Evolutionary conservation across 2,329 filamentous ascomycete species (phyloP), one percentile per base, ranked within the genome.

Genomic region (Neophaeococcomyces aloes): DNA sequence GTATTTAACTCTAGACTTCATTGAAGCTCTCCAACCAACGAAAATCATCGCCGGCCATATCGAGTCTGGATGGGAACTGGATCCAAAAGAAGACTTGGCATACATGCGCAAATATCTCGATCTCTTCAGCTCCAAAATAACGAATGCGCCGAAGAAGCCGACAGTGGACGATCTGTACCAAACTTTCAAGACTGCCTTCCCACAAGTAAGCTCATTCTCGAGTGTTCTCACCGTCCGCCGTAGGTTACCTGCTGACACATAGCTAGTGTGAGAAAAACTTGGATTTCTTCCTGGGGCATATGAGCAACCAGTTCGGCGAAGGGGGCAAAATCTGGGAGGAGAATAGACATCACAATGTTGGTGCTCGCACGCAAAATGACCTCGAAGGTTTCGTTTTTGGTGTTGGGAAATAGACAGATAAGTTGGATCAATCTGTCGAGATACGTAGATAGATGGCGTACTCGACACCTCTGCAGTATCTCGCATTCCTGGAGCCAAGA

Each of bases 271-370:
- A 27, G 23, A 27, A 27, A 10, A 27, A 27, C 23, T 27, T 27
- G n/a, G 57, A 60, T 14, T 61, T 61, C 52, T 61, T 62, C 46
- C 19, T 62, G 14, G 58, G 57, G 4, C 56, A 62, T 47, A 33
- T 62, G 38, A 51, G 53, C 17, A 60, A 61, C 39, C 56, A 59
- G 25, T 61, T 58, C 36, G 59, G 59, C 0, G 54, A 59, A 38
- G 59, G 59, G 0, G 59, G 59, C 0, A 35, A 54, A 29, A 46
- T 56, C 0, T 60, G 59, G 57, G 58, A 60, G 47, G 60, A 59
- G 44, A 63, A 60, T 38, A 46, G 54, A 34, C 58, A 58, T 46
- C 58, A 61, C 29, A 30, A 51, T 36, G 48, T 53, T 4, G 52
- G 33, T 8, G 40, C 21, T n/a, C 13, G 44, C n/a, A n/a, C n/a